These are phyloP conservation scores for Cicer yamashitae DNA, from an alignment of 306 rosid genomes.

Conservation along the genomic window DNA sequence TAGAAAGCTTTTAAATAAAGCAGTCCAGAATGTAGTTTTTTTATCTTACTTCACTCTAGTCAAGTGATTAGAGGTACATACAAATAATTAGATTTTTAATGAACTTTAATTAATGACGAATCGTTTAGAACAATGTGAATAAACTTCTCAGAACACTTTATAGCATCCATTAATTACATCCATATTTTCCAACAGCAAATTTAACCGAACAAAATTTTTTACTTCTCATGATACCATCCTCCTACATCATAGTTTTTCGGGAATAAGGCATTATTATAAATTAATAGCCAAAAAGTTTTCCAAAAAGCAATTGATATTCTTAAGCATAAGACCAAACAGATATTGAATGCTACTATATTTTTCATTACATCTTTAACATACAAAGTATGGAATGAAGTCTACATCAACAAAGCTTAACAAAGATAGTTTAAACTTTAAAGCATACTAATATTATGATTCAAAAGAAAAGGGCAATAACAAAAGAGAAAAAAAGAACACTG, in stretches of 20 bases:
- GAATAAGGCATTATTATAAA: neutral
- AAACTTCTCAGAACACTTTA: too few species aligned
- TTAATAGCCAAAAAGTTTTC: neutral
- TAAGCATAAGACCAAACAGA: slow-evolving; percentile 13
- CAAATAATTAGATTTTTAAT: too few species aligned
- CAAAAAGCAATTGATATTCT: neutral
- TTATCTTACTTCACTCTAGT: too few species aligned
- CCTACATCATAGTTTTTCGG: neutral
- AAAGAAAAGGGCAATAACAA: neutral
- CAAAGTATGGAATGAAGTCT: slow-evolving; percentile 39
- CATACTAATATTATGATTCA: slow-evolving; percentile 38
- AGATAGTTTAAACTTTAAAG: slow-evolving; percentile 42
- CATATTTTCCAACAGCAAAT: too few species aligned
- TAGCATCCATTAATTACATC: too few species aligned
- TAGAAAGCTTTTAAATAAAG: too few species aligned
- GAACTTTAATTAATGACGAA: too few species aligned
- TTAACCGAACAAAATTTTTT: too few species aligned
- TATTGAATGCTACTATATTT: slow-evolving; percentile 37
- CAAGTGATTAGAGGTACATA: too few species aligned
- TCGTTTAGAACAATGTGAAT: too few species aligned
- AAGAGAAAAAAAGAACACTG: neutral
- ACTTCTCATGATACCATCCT: too few species aligned
- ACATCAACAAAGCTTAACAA: slow-evolving; percentile 46
- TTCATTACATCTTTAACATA: slow-evolving; percentile 45
- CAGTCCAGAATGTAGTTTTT: too few species aligned